phyloP scores from a whole-genome alignment of 2,329 filamentous ascomycete genomes.

The Coniochaeta hoffmannii region DNA sequence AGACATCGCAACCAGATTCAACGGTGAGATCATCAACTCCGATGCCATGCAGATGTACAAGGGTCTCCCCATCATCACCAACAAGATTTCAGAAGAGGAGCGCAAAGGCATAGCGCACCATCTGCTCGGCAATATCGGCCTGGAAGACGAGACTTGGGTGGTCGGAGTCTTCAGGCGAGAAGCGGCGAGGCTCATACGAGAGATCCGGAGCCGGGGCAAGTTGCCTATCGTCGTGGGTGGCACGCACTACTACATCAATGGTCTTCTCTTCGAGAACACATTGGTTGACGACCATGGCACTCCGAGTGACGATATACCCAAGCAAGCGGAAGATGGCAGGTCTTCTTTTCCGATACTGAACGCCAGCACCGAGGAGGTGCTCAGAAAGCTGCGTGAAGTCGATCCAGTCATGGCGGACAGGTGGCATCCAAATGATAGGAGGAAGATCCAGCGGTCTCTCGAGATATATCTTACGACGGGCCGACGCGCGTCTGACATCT shows the following conservation, averaged over 20 bases:
- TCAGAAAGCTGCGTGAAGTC: conserved; percentile 66
- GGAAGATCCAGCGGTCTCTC: conserved; percentile 83
- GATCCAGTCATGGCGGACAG: conserved; percentile 83
- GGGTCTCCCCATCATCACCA: conserved; percentile 89
- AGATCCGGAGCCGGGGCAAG: conserved; percentile 71
- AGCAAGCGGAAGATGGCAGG: conserved; percentile 24
- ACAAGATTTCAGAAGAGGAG: conserved; percentile 75
- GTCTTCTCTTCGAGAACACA: conserved; percentile 72
- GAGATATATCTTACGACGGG: conserved; percentile 86
- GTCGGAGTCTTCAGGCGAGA: conserved; percentile 70
- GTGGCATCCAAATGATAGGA: conserved; percentile 90
- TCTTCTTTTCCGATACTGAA: conserved; percentile 63
- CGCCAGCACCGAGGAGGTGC: conserved; percentile 61
- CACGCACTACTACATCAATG: conserved; percentile 91
- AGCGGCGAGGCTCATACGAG: conserved; percentile 61
- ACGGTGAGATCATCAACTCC: conserved; percentile 93
- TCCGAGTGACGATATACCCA: neutral
- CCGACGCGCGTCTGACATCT: conserved; percentile 74
- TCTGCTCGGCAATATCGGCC: conserved; percentile 68
- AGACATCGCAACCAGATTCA: conserved; percentile 72
- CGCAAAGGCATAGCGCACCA: conserved; percentile 80
- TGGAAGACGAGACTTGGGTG: conserved; percentile 75
- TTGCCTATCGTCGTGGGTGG: conserved; percentile 89
- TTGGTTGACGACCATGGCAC: conserved; percentile 39
- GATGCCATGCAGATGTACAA: conserved; percentile 98